A percentile compares a stretch with the other conserved stretches of the same genome.
Evolutionary conservation across 805 yeast genomes (phyloP).

Genomic region (Cyberlindnera petersonii): DNA sequence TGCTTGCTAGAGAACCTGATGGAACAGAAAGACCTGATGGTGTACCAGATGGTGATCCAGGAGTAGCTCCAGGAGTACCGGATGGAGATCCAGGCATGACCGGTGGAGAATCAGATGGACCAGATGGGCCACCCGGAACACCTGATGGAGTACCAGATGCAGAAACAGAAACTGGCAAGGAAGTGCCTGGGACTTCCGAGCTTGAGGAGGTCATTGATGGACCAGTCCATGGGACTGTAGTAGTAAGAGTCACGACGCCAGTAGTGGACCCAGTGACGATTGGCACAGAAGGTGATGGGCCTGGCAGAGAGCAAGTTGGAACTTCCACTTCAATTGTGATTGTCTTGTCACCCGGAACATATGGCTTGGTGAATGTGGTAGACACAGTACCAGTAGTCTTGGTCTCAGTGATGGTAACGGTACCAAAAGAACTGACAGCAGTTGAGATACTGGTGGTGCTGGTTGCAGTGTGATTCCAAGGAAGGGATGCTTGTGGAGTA

Average conservation of each 20-base stretch:
- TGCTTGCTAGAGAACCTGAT: too few species aligned
- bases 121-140: too few species aligned
- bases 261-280: not conserved
- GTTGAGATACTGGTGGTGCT: not conserved
- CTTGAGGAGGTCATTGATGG: too few species aligned
- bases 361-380: not conserved
- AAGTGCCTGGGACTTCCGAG: too few species aligned
- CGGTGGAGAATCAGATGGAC: too few species aligned
- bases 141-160: too few species aligned
- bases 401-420: not conserved
- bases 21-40: too few species aligned
- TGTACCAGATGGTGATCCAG: too few species aligned
- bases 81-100: too few species aligned
- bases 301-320: not conserved
- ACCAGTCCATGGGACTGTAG: not conserved
- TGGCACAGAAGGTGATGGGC: not conserved
- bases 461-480: not conserved
- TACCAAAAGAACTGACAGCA: too few species aligned
- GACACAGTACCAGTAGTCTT: too few species aligned
- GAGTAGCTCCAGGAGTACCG: too few species aligned
- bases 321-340: not conserved
- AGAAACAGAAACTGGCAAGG: not conserved
- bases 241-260: not conserved
- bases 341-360: not conserved
- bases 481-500: not conserved